A percentile compares a stretch with the other conserved stretches of the same genome.
phyloP scores from a whole-genome alignment of 2,329 filamentous ascomycete genomes.

The Truncatella angustata region DNA sequence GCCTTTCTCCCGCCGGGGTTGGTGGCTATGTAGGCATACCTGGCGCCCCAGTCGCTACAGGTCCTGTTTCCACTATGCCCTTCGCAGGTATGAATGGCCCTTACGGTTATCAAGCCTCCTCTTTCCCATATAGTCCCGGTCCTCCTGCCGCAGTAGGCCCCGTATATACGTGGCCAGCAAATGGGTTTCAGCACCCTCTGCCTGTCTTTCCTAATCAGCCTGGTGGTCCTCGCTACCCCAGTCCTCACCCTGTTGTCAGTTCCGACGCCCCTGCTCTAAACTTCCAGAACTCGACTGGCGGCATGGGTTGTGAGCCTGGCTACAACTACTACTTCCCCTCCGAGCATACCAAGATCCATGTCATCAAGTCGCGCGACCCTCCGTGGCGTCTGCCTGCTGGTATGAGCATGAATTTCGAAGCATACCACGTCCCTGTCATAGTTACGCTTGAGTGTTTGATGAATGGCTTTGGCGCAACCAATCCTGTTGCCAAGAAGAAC shows the following conservation, averaged over 20 bases:
- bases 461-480: conserved; percentile 55
- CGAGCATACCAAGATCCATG: conserved; percentile 58
- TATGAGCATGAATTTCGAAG: conserved; percentile 43
- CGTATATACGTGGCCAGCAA: conserved; percentile 16
- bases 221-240: conserved; percentile 34
- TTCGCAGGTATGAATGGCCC: conserved; percentile 17
- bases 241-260: conserved; percentile 41
- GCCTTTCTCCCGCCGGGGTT: not conserved
- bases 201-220: conserved; percentile 24
- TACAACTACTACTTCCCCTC: conserved; percentile 62
- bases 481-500: conserved; percentile 51
- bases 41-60: too few species aligned
- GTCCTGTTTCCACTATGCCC: not conserved
- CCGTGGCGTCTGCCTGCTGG: conserved; percentile 52
- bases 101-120: conserved; percentile 4
- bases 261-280: conserved; percentile 48
- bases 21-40: not conserved
- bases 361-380: conserved; percentile 48
- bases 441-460: conserved; percentile 57
- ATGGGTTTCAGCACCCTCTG: conserved; percentile 18
- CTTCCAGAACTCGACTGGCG: conserved; percentile 56
- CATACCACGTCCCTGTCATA: conserved; percentile 50
- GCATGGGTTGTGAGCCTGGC: conserved; percentile 57
- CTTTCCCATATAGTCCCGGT: conserved; percentile 5
- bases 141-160: conserved; percentile 18